These are phyloP conservation scores for Sclerotinia glacialis DNA, from an alignment of 2,329 filamentous ascomycete species.

Conservation along the genomic window DNA sequence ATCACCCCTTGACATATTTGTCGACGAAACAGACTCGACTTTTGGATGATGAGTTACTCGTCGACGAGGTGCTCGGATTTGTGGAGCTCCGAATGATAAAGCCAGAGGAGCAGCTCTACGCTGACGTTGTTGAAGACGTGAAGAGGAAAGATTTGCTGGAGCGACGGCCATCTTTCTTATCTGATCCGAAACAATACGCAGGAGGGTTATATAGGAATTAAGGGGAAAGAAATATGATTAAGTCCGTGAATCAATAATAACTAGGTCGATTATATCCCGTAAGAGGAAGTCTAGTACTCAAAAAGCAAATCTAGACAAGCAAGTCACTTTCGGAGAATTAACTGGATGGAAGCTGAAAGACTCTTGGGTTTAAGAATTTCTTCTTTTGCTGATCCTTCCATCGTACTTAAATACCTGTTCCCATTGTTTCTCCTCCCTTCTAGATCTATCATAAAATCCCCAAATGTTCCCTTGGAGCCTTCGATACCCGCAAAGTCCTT, in stretches of 20 bases:
- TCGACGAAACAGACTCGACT: not conserved
- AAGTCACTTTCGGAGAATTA: conserved; percentile 13
- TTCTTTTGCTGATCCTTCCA: not conserved
- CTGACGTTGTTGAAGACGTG: not conserved
- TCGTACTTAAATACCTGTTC: conserved; percentile 17
- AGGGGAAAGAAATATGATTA: not conserved
- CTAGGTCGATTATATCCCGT: not conserved
- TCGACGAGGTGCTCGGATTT: conserved; percentile 2
- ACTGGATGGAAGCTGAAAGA: conserved; percentile 5
- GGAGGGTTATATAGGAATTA: not conserved
- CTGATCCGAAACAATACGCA: not conserved
- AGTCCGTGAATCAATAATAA: not conserved
- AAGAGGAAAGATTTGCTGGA: conserved; percentile 7
- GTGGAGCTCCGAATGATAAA: not conserved
- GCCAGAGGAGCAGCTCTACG: conserved; percentile 1
- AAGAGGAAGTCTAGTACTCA: not conserved
- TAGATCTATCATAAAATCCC: conserved; percentile 5
- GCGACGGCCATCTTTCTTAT: conserved; percentile 13
- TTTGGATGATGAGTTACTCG: not conserved
- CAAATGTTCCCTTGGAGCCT: not conserved
- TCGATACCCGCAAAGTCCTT: not conserved
- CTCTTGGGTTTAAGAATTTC: conserved; percentile 7
- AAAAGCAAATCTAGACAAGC: conserved; percentile 9
- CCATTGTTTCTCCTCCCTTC: not conserved
- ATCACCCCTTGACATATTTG: conserved; percentile 40